A percentile compares a stretch with the other conserved stretches of the same genome.
These are phyloP conservation scores for Hevea brasiliensis DNA, from an alignment of 345 rosid genomes.

Conservation along the genomic window DNA sequence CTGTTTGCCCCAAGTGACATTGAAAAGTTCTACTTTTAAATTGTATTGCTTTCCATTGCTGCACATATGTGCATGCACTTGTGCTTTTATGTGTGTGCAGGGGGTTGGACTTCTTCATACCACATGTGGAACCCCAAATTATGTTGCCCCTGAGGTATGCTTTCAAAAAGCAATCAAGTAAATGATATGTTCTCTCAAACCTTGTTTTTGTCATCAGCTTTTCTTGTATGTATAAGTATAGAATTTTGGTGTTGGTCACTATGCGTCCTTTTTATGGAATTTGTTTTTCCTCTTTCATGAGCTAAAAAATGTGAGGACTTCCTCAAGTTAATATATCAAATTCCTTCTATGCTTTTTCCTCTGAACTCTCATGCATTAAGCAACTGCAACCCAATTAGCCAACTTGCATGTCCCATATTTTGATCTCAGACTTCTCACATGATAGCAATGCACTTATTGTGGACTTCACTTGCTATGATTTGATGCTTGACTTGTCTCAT, in stretches of 20 bases:
- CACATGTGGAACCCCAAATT: constrained; percentile 95
- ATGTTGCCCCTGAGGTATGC: constrained; percentile 66
- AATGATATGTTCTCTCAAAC: not conserved
- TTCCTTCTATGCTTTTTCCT: not conserved
- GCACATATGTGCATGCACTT: not conserved
- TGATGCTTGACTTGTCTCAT: not conserved
- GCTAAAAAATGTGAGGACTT: not conserved
- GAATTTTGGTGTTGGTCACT: not conserved
- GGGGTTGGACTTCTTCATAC: constrained; percentile 74
- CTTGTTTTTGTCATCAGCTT: not conserved
- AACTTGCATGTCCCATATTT: not conserved
- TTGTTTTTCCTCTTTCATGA: not conserved
- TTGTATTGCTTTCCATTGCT: not conserved
- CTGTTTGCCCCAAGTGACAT: not conserved
- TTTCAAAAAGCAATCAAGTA: not conserved
- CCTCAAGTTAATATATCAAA: not conserved
- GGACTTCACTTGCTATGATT: not conserved
- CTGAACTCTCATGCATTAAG: not conserved
- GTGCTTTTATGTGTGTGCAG: constrained; percentile 29
- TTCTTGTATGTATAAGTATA: not conserved
- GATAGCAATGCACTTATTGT: not conserved
- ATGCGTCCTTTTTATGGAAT: not conserved
- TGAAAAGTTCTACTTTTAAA: not conserved
- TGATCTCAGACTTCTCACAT: not conserved
- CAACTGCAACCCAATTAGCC: not conserved